Percentiles rank a stretch among this genome's conserved stretches.
These are phyloP conservation scores for Macrolepiota albuminosa DNA, from an alignment of 768 basidiomycete genomes.

Conservation along the genomic window DNA sequence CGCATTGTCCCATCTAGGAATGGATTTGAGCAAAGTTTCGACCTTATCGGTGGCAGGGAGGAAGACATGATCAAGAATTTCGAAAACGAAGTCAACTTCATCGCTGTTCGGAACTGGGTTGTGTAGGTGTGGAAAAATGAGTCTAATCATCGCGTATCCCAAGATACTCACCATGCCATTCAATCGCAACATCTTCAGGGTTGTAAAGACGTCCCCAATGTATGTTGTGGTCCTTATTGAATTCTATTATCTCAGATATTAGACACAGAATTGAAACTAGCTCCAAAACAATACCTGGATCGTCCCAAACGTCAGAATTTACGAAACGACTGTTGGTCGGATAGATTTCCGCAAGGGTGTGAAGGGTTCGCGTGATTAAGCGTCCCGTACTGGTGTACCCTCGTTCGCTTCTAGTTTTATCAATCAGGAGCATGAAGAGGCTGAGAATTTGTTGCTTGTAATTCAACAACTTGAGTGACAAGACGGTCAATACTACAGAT, in stretches of 20 bases:
- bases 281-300: constrained; percentile 48
- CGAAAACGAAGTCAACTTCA: constrained; percentile 78
- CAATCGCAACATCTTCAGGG: constrained; percentile 71
- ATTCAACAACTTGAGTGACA: constrained; percentile 50
- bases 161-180: constrained; percentile 73
- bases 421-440: constrained; percentile 61
- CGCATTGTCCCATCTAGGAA: constrained; percentile 57
- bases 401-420: constrained; percentile 83
- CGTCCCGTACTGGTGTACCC: constrained; percentile 81
- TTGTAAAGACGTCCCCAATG: constrained; percentile 83
- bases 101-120: constrained; percentile 50
- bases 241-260: constrained; percentile 35
- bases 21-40: constrained; percentile 52
- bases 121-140: constrained; percentile 6
- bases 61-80: constrained; percentile 68
- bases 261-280: constrained; percentile 6
- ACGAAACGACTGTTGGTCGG: constrained; percentile 76
- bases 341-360: constrained; percentile 72
- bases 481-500: background rate
- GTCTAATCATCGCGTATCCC: background rate
- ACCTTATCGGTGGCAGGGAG: constrained; percentile 64
- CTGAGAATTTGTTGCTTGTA: constrained; percentile 62
- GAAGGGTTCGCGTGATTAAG: constrained; percentile 69
- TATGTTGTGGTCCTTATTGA: constrained; percentile 55
- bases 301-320: constrained; percentile 76